Base-by-base conservation (phyloP, 176 grass and related monocot genomes). In the Oryza brachyantha region DNA sequence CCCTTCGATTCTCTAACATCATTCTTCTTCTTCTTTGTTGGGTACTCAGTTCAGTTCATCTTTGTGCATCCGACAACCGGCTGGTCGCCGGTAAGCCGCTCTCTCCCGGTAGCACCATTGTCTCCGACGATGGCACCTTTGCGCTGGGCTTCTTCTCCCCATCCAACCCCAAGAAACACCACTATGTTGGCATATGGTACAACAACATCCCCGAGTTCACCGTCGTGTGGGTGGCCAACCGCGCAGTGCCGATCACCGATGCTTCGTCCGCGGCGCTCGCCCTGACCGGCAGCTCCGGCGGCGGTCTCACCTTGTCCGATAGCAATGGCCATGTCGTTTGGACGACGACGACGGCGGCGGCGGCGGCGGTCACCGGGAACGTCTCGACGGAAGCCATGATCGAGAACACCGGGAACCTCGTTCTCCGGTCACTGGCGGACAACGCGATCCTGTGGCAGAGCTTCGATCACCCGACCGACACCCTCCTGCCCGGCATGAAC, bases 131-230 rank as follows among this genome's bases (percentile, higher is more conserved):
- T 65, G 84, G 84, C 5, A 65, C 68, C 22, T 92, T 89, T 3
- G 54, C 72, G 14, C 17, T 92, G 10, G 90, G 90, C 3, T 92
- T 92, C 61, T 86, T 89, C 90, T 86, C 79, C 9, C 83, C 66
- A 3, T 86, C 79, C 6, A 77, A 77, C 45, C 76, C 86, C 31
- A 29, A 69, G 14, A 84, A 46, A 2, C 35, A 72, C 63, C 40
- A 83, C 22, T 92, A 92, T 39, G 25, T 86, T 4, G 80, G 71
- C 22, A 68, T 89, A 76, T 86, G 90, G 86, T 92, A 92, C 66
- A 81, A 77, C 16, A 43, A 29, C 31, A 89, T 89, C 29, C 76
- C 76, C 13, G 32, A 45, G 50, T 17, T 8, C 61, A 78, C 76
- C 1, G 29, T 84, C 2, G 68, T 89, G 41, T 93, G 86, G 90